Conservation (phyloP, 1,139 yeast species). For the Hyphopichia wangnamkhiaoensis region DNA sequence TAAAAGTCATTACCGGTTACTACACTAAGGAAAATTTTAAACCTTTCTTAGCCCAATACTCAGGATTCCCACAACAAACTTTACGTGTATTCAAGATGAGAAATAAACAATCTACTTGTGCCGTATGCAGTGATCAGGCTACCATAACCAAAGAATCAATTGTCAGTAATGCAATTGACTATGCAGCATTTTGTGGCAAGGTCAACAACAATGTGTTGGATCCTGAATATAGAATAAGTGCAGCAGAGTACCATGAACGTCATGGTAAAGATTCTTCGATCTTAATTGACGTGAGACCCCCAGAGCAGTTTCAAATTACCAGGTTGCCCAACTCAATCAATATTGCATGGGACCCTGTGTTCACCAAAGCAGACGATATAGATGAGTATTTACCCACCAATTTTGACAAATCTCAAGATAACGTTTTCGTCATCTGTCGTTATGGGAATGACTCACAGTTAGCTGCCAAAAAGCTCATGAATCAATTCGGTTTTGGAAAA, state of each 20-base stretch:
- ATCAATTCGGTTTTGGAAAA: constrained; percentile 45
- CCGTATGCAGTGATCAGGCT: constrained; percentile 60
- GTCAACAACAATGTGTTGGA: constrained; percentile 48
- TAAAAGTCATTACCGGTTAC: constrained; percentile 65
- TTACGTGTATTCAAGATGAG: constrained; percentile 82
- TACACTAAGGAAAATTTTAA: constrained; percentile 54
- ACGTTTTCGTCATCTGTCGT: constrained; percentile 65
- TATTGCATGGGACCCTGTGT: constrained; percentile 57
- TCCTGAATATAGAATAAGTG: constrained; percentile 47
- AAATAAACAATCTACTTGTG: constrained; percentile 59
- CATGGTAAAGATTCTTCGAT: constrained; percentile 13
- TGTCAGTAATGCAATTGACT: constrained; percentile 52
- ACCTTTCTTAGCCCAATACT: constrained; percentile 71
- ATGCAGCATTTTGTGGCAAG: constrained; percentile 74
- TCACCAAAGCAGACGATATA: constrained; percentile 33
- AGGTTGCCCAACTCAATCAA: constrained; percentile 61
- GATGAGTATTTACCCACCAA: constrained; percentile 24
- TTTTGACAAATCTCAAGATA: constrained; percentile 19
- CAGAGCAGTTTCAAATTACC: constrained; percentile 71
- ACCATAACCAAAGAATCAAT: constrained; percentile 49
- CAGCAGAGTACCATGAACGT: constrained; percentile 35
- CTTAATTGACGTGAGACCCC: constrained; percentile 80
- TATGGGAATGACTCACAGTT: constrained; percentile 90
- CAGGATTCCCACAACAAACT: constrained; percentile 73
- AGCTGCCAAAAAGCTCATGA: constrained; percentile 61